Percentiles rank a stretch among this genome's conserved stretches.
phyloP scores from a whole-genome alignment of 345 rosid species.

The Lenwebbia sp. region DNA sequence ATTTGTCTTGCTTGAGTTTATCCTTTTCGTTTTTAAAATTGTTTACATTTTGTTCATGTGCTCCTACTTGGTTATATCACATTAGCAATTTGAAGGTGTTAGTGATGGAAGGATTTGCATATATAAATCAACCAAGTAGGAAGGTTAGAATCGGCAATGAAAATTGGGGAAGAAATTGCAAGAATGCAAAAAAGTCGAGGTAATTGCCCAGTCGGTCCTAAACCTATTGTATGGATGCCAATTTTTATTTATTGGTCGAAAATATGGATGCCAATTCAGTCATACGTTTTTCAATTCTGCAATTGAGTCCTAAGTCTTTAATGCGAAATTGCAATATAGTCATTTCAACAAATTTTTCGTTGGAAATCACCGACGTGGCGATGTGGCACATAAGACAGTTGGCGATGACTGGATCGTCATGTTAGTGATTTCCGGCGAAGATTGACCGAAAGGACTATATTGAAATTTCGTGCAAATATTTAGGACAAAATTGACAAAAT shows the following conservation, averaged over 20 bases:
- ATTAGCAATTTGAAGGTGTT: neutral
- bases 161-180: neutral
- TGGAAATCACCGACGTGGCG: fast-evolving
- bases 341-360: neutral
- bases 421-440: neutral
- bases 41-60: neutral
- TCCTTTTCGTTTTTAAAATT: neutral
- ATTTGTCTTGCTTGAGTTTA: neutral
- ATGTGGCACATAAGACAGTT: neutral
- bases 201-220: neutral
- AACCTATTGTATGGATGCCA: neutral
- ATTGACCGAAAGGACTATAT: neutral
- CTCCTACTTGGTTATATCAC: neutral
- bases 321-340: too few relatives aligned
- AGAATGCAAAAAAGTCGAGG: neutral
- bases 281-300: neutral
- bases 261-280: neutral
- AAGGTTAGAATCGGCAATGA: neutral
- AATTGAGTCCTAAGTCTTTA: neutral
- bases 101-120: neutral
- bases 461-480: neutral
- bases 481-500: neutral
- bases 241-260: too few relatives aligned
- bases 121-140: neutral
- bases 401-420: fast-evolving